These are phyloP conservation scores for Viridothelium virens DNA, from an alignment of 495 filamentous ascomycete species.

Conservation along the genomic window DNA sequence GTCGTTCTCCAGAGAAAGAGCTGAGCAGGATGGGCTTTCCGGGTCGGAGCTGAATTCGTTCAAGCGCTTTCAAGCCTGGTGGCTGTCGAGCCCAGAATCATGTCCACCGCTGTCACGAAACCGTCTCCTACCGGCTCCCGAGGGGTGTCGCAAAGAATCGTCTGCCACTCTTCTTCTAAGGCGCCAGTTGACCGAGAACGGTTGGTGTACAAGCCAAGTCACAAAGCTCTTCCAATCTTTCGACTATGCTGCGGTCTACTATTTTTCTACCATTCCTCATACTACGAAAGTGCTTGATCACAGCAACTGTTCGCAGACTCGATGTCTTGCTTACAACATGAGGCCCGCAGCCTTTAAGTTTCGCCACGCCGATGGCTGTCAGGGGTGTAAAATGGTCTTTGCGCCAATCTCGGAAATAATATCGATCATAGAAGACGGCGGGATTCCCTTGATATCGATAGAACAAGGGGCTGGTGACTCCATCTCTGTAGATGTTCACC, in stretches of 20 bases:
- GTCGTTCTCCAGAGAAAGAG: background rate
- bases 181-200: background rate
- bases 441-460: background rate
- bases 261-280: background rate
- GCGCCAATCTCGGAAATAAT: background rate
- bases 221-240: background rate
- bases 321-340: background rate
- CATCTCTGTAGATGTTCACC: background rate
- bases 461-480: background rate
- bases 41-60: background rate
- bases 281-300: background rate
- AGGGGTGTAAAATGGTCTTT: background rate
- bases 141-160: background rate
- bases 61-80: background rate
- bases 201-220: background rate
- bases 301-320: background rate
- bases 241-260: background rate
- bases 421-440: background rate
- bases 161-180: background rate
- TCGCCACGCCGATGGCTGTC: background rate
- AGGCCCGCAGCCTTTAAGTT: background rate
- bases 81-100: background rate
- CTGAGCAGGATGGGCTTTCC: background rate
- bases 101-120: background rate
- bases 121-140: background rate